Base-by-base conservation (phyloP, 2,329 filamentous ascomycete genomes). In the Hypoxylon sp. region DNA sequence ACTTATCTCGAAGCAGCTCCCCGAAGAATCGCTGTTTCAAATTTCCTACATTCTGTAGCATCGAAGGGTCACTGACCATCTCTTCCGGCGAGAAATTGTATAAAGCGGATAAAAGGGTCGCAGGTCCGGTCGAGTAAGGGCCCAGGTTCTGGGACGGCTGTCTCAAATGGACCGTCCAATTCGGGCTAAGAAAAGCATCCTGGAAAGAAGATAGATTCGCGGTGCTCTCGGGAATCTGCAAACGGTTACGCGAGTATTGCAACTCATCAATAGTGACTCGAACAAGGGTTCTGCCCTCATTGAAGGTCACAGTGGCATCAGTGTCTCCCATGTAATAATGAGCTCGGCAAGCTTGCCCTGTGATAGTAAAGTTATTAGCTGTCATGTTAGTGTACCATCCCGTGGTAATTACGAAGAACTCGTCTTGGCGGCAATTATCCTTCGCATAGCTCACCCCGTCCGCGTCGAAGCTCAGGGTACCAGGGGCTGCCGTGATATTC, bases 11-110 rank as follows among this genome's bases (percentile, higher is more conserved):
- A 11, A 64, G 24, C 3, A 67, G 8, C 12, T 69, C 67, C 2
- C 50, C 67, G 18, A 69, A 54, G 22, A 69, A 69, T 18, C 48
- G 64, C 20, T 53, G 51, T 38, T 57, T 57, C 3, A 69, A 48
- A 9, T 30, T 56, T 36, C 9, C 44, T 33, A 40, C 48, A 61
- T 54, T 22, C 32, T 62, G 30, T 24, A 33, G 2, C 18, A 50
- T 28, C 5, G 55, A 49, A 6, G 30, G 12, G 46, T 65, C 56
- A 0, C 20, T 40, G 22, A 62, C 33, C 16, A 64, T 36, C 22
- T 55, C n/a, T n/a, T 22, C 44, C 2, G 55, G 59, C 1, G 42
- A 52, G 22, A 65, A 66, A 18, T 55, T 33, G 44, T 64, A 64
- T 22, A 56, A 33, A 11, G 53, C 50, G 12, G 49, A 51, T 24